Conservation (phyloP, 352 stramenopile genomes). For the Globisporangium recalcitrans region DNA sequence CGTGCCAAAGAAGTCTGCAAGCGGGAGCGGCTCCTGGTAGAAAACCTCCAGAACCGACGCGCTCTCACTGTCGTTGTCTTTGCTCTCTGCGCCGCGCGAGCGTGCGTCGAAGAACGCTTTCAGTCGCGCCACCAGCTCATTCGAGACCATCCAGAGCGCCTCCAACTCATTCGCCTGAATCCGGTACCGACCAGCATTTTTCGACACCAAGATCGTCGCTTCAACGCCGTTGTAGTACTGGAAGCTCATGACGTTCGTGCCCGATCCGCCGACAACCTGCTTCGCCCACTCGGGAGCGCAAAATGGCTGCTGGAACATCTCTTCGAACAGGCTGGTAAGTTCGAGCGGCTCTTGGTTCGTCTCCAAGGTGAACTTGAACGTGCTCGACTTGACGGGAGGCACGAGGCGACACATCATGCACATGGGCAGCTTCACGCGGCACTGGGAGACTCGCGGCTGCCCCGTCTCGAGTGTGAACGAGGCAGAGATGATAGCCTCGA, state of each 20-base stretch:
- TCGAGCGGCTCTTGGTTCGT: slow-evolving; percentile 80
- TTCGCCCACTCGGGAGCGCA: slow-evolving; percentile 65
- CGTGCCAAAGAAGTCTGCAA: slow-evolving; percentile 82
- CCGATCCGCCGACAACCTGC: slow-evolving; percentile 45
- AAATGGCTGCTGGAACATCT: slow-evolving; percentile 81
- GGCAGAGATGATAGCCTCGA: slow-evolving; percentile 58
- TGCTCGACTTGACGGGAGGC: slow-evolving; percentile 71
- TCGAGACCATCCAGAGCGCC: slow-evolving; percentile 71
- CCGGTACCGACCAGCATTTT: slow-evolving; percentile 83
- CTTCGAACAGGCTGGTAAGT: slow-evolving; percentile 74
- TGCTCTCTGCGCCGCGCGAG: not conserved
- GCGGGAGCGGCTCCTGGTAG: slow-evolving; percentile 79
- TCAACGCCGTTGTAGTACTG: slow-evolving; percentile 86
- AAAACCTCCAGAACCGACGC: slow-evolving; percentile 42
- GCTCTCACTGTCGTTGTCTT: slow-evolving; percentile 22
- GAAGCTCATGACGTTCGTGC: slow-evolving; percentile 82
- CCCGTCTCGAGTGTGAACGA: slow-evolving; percentile 70
- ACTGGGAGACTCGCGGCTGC: slow-evolving; percentile 64
- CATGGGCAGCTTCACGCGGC: slow-evolving; percentile 66
- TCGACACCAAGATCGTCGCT: slow-evolving; percentile 86
- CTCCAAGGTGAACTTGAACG: slow-evolving; percentile 87
- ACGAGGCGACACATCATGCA: slow-evolving; percentile 65
- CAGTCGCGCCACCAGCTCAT: slow-evolving; percentile 71
- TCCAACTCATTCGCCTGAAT: slow-evolving; percentile 85
- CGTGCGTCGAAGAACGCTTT: slow-evolving; percentile 33